A percentile compares a stretch with the other conserved stretches of the same genome.
These are phyloP conservation scores for Lactifluus subvellereus DNA, from an alignment of 768 basidiomycete genomes.

Conservation along the genomic window DNA sequence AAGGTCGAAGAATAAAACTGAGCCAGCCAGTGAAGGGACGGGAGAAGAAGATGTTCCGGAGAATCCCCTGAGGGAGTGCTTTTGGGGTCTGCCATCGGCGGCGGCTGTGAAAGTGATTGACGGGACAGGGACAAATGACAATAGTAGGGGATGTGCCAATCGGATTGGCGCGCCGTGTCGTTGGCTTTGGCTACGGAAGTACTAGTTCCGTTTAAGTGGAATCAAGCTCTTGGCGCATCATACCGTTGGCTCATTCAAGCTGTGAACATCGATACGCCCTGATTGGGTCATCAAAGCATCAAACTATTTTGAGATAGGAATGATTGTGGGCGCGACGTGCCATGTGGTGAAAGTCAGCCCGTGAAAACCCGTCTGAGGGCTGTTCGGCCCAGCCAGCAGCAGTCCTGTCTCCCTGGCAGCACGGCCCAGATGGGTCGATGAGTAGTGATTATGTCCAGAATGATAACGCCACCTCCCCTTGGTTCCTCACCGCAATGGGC, in stretches of 20 bases:
- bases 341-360: not conserved
- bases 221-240: too few species aligned
- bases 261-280: not conserved
- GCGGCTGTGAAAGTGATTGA: not conserved
- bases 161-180: not conserved
- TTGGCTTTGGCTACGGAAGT: not conserved
- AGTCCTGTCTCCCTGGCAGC: not conserved
- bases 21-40: conserved; percentile 20
- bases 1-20: conserved; percentile 5
- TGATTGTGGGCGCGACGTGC: not conserved
- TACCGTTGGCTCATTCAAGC: not conserved
- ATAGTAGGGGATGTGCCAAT: not conserved
- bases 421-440: not conserved
- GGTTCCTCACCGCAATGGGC: too few species aligned
- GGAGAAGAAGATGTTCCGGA: not conserved
- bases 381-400: not conserved
- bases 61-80: not conserved
- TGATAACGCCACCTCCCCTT: too few species aligned
- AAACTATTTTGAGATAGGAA: not conserved
- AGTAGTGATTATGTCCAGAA: not conserved
- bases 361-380: not conserved
- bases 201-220: too few species aligned
- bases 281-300: not conserved
- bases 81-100: not conserved
- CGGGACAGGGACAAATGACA: not conserved